Percentiles rank a stretch among this genome's conserved stretches.
phyloP scores from a whole-genome alignment of 805 yeast genomes.

The Komagataella pastoris region DNA sequence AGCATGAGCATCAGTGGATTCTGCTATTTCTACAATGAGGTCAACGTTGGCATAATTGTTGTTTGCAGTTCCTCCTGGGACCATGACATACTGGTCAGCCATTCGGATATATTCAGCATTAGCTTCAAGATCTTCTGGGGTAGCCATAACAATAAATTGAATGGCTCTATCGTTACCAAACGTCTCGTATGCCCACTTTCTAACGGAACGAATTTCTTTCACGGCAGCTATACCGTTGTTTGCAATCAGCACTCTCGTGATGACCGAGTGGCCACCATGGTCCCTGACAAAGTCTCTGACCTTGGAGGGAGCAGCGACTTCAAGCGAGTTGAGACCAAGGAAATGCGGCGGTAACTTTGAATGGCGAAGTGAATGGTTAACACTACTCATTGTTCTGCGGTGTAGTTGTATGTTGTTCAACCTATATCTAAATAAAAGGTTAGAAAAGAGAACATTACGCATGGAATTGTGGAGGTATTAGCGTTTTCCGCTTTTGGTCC shows the following conservation, averaged over 20 bases:
- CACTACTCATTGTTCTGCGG: not conserved
- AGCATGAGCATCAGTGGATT: constrained; percentile 91
- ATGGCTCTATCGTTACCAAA: constrained; percentile 92
- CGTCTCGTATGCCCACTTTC: constrained; percentile 99
- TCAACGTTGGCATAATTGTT: constrained; percentile 98
- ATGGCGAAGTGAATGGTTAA: constrained; percentile 5
- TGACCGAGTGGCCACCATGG: constrained; percentile 92
- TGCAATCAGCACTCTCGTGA: constrained; percentile 79
- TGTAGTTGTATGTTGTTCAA: not conserved
- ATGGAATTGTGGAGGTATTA: not conserved
- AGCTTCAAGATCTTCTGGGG: constrained; percentile 97
- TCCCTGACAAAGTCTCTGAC: constrained; percentile 75
- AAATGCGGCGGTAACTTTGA: constrained; percentile 54
- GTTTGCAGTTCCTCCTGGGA: constrained; percentile 98
- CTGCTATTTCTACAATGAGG: constrained; percentile 92
- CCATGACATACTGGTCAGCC: constrained; percentile 98
- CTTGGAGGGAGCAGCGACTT: constrained; percentile 60
- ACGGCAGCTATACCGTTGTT: constrained; percentile 99
- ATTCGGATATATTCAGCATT: constrained; percentile 96
- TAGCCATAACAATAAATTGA: constrained; percentile 95
- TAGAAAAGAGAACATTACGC: not conserved
- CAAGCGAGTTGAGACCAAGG: constrained; percentile 69
- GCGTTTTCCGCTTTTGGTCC: not conserved
- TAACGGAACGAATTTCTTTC: constrained; percentile 90
- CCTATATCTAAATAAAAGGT: not conserved